Evolutionary conservation across 352 stramenopile genomes (phyloP).

Genomic region (Plasmopara muralis): DNA sequence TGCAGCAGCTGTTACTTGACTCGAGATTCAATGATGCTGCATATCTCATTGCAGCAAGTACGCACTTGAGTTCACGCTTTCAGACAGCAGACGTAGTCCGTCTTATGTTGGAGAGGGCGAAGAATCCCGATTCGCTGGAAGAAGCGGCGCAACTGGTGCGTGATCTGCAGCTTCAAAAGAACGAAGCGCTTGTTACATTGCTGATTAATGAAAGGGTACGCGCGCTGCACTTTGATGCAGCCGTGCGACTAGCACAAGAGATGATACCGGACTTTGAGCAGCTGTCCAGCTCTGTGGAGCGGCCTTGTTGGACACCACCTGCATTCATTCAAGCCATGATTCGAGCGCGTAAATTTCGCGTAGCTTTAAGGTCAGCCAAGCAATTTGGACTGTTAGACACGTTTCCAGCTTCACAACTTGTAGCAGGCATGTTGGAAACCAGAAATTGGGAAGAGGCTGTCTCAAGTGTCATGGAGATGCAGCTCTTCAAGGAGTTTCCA

Average conservation of each 20-base stretch:
- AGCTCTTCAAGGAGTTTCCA: slow-evolving; percentile 64
- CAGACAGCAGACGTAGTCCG: slow-evolving; percentile 74
- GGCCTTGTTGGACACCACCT: slow-evolving; percentile 62
- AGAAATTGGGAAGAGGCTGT: slow-evolving; percentile 65
- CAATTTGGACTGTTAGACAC: slow-evolving; percentile 71
- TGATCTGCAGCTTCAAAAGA: slow-evolving; percentile 57
- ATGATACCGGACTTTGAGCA: slow-evolving; percentile 73
- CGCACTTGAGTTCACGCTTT: slow-evolving; percentile 54
- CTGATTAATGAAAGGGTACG: slow-evolving; percentile 77
- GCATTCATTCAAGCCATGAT: slow-evolving; percentile 84
- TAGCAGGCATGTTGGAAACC: slow-evolving; percentile 64
- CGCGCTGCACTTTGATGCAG: slow-evolving; percentile 53
- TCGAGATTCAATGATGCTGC: slow-evolving; percentile 52
- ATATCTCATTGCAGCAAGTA: slow-evolving; percentile 53
- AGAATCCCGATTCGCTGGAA: slow-evolving; percentile 35
- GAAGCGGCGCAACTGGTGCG: slow-evolving; percentile 67
- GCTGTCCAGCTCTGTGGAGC: slow-evolving; percentile 20
- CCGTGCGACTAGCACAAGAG: slow-evolving; percentile 70
- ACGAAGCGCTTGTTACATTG: slow-evolving; percentile 74
- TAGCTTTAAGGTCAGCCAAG: slow-evolving; percentile 72
- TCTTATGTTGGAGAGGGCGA: slow-evolving; percentile 54
- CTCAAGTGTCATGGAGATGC: slow-evolving; percentile 67
- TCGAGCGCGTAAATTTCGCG: slow-evolving; percentile 57
- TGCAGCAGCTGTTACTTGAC: slow-evolving; percentile 50
- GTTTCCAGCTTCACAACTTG: slow-evolving; percentile 56